Evolutionary conservation across 2,329 filamentous ascomycete species (phyloP).

Genomic region (Dothistroma pini): DNA sequence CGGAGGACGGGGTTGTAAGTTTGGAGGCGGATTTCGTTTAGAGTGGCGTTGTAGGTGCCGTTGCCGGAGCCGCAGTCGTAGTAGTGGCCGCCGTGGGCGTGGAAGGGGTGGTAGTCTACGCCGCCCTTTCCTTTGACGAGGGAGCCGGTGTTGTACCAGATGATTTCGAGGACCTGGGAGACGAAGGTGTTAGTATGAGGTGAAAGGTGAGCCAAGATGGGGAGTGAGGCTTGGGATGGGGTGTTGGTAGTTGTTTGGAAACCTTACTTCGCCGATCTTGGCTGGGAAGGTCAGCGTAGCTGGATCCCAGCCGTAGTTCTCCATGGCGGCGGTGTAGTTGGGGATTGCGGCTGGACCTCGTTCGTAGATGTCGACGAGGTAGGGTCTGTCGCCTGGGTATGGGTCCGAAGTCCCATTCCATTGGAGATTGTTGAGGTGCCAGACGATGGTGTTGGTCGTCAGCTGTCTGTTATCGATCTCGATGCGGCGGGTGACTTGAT

Average conservation of each 20-base stretch:
- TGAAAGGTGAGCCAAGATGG: conserved; percentile 43
- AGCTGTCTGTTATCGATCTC: conserved; percentile 30
- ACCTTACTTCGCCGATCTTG: conserved; percentile 54
- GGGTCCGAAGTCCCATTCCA: conserved; percentile 25
- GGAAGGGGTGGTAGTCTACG: conserved; percentile 52
- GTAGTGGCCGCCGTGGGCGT: conserved; percentile 53
- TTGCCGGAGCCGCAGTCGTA: conserved; percentile 54
- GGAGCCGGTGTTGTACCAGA: conserved; percentile 35
- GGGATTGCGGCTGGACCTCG: conserved; percentile 48
- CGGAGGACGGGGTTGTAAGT: conserved; percentile 41
- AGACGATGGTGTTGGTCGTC: conserved; percentile 15
- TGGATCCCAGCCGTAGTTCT: conserved; percentile 55
- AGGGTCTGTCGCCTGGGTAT: conserved; percentile 38
- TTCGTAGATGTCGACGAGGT: conserved; percentile 53
- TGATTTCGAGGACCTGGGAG: conserved; percentile 41
- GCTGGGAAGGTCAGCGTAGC: conserved; percentile 50
- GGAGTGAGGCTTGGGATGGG: background rate
- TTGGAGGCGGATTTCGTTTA: conserved; percentile 45
- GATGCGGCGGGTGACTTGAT: conserved; percentile 36
- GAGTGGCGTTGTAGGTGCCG: conserved; percentile 50
- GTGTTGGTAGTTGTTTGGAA: conserved; percentile 30
- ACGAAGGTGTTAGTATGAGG: background rate
- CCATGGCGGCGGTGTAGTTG: conserved; percentile 49
- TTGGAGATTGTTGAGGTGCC: conserved; percentile 22
- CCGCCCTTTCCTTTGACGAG: conserved; percentile 31